Conservation (phyloP, 306 rosid genomes). For the Elaeagnus macrophylla region DNA sequence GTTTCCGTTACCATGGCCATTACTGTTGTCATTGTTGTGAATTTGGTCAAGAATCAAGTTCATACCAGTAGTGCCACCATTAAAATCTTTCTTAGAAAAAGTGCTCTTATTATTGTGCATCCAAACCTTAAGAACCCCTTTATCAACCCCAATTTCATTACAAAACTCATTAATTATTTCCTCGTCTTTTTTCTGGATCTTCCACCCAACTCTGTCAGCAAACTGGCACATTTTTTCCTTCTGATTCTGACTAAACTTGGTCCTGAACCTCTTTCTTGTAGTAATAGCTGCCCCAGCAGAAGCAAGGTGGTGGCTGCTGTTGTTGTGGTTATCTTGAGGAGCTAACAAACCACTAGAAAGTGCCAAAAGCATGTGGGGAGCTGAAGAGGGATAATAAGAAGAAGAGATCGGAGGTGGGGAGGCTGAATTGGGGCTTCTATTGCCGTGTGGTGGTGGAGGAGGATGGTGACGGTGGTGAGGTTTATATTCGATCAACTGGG, state of each 20-base stretch:
- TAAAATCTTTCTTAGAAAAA: constrained; percentile 31
- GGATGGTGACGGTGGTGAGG: constrained; percentile 75
- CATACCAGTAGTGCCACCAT: background rate
- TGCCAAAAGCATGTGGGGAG: constrained; percentile 86
- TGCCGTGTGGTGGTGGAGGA: constrained; percentile 20
- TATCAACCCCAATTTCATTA: constrained; percentile 54
- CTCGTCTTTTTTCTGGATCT: constrained; percentile 90
- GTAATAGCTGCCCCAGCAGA: constrained; percentile 14
- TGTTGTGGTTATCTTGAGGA: constrained; percentile 32
- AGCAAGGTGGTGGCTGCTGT: constrained; percentile 6
- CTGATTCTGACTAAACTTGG: constrained; percentile 70
- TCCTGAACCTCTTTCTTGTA: constrained; percentile 56
- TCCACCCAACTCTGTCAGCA: constrained; percentile 81
- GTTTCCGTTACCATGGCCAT: constrained; percentile 10
- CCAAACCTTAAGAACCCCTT: constrained; percentile 84
- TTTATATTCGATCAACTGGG: constrained; percentile 66
- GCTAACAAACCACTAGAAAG: constrained; percentile 47
- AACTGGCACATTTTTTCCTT: constrained; percentile 79
- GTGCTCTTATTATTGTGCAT: constrained; percentile 96
- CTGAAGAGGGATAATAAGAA: constrained; percentile 84
- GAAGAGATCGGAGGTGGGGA: constrained; percentile 99
- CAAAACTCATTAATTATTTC: constrained; percentile 52
- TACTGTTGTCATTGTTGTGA: constrained; percentile 14
- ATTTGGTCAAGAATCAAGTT: constrained; percentile 16
- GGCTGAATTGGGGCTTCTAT: constrained; percentile 66